Percentiles rank a stretch among this genome's conserved stretches.
Conservation (phyloP, 2,329 filamentous ascomycete species). For the Mycocentrospora acerina region DNA sequence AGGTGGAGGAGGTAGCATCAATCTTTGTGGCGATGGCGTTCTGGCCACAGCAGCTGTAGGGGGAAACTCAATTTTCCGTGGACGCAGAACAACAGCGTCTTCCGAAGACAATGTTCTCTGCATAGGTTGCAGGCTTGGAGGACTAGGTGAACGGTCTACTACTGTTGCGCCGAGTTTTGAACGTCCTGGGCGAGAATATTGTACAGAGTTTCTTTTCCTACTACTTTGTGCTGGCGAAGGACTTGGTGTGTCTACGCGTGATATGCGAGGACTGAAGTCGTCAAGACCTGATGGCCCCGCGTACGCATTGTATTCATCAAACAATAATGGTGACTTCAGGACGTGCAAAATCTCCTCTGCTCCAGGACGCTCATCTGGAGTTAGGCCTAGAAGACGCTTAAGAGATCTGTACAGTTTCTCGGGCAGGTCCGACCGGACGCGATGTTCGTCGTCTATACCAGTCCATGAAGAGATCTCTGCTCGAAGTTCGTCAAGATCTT, state of each 20-base stretch:
- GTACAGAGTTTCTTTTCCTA: slow-evolving; percentile 25
- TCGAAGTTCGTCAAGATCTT: slow-evolving; percentile 82
- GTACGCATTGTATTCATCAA: slow-evolving; percentile 49
- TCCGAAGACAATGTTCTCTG: slow-evolving; percentile 26
- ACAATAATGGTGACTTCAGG: slow-evolving; percentile 66
- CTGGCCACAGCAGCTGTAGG: slow-evolving; percentile 16
- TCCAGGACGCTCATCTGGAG: slow-evolving; percentile 75
- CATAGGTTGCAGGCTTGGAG: slow-evolving; percentile 19
- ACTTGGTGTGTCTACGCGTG: slow-evolving; percentile 46
- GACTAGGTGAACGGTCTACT: slow-evolving; percentile 38
- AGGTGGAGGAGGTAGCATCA: slow-evolving; percentile 37
- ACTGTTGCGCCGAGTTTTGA: slow-evolving; percentile 38
- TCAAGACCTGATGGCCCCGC: slow-evolving; percentile 36
- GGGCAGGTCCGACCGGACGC: slow-evolving; percentile 78
- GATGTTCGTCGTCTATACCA: slow-evolving; percentile 77
- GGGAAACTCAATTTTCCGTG: slow-evolving; percentile 32
- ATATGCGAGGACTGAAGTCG: slow-evolving; percentile 45
- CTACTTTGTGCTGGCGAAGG: slow-evolving; percentile 28
- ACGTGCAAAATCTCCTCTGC: slow-evolving; percentile 81
- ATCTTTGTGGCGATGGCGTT: slow-evolving; percentile 23
- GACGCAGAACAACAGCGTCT: slow-evolving; percentile 31
- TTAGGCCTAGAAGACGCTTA: slow-evolving; percentile 74
- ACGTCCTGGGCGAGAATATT: slow-evolving; percentile 32
- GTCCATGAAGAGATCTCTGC: slow-evolving; percentile 85
- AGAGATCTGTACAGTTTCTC: slow-evolving; percentile 82